phyloP scores from a whole-genome alignment of 2,329 filamentous ascomycete species.

The Fusarium sp. region DNA sequence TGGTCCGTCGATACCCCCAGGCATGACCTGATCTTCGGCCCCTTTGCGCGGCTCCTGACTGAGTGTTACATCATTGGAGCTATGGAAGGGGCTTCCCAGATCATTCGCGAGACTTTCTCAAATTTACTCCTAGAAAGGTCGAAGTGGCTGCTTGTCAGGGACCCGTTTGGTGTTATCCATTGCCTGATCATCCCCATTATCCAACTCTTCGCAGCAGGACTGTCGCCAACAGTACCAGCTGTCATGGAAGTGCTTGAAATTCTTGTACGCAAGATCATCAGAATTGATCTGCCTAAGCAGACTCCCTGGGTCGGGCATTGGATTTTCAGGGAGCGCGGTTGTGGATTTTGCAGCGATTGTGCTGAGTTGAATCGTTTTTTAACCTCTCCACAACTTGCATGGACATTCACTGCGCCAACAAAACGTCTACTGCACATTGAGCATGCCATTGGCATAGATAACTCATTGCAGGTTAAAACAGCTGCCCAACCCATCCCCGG shows the following conservation, averaged over 20 bases:
- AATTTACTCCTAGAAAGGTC: neutral
- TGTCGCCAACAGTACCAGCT: neutral
- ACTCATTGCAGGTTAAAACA: constrained; percentile 1
- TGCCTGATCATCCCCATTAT: constrained; percentile 15
- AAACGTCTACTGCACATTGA: constrained; percentile 11
- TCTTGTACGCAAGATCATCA: constrained; percentile 10
- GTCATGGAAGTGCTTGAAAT: constrained; percentile 11
- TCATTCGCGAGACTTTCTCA: constrained; percentile 11
- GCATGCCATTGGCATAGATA: neutral
- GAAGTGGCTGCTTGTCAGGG: constrained; percentile 6
- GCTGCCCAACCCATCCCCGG: neutral
- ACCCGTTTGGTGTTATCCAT: neutral
- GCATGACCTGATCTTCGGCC: neutral
- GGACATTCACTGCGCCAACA: constrained; percentile 2
- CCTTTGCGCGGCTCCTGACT: constrained; percentile 14
- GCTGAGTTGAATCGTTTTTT: constrained; percentile 8
- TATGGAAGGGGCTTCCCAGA: neutral
- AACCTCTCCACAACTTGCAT: neutral
- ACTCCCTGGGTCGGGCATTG: neutral
- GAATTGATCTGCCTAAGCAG: neutral
- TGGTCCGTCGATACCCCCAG: neutral
- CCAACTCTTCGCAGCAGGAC: neutral
- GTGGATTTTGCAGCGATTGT: constrained; percentile 20
- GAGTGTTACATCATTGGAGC: constrained; percentile 10
- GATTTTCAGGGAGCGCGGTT: constrained; percentile 19